Conservation (phyloP, 768 basidiomycete species). For the Termitomyces bulborhizus region DNA sequence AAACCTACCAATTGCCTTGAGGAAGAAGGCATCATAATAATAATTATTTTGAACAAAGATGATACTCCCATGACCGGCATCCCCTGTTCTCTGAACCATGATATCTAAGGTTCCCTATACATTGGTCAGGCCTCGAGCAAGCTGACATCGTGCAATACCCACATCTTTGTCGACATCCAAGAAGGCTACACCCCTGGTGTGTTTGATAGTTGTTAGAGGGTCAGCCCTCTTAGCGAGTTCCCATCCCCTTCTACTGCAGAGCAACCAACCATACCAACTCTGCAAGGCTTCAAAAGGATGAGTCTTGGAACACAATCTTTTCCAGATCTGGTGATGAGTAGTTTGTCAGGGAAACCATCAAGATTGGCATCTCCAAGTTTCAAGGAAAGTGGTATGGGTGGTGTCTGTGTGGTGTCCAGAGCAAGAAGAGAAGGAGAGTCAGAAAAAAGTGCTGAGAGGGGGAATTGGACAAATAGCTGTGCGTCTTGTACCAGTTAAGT, state of each 20-base stretch:
- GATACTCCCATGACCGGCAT: constrained; percentile 52
- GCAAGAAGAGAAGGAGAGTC: constrained; percentile 56
- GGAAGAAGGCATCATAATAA: constrained; percentile 97
- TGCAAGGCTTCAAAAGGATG: constrained; percentile 59
- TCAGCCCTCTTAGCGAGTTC: constrained; percentile 46
- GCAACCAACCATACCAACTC: constrained; percentile 51
- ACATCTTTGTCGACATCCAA: constrained; percentile 96
- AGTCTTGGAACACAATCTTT: constrained; percentile 50
- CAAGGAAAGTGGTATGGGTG: constrained; percentile 69
- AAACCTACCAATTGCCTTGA: constrained; percentile 84
- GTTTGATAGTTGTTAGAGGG: constrained; percentile 58
- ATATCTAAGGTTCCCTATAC: constrained; percentile 82
- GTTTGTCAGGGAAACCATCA: constrained; percentile 90
- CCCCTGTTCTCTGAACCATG: constrained; percentile 80
- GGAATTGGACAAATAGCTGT: constrained; percentile 63
- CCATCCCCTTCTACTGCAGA: constrained; percentile 56
- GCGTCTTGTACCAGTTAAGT: neutral
- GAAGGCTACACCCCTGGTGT: constrained; percentile 75
- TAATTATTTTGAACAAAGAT: constrained; percentile 94
- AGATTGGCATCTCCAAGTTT: constrained; percentile 87
- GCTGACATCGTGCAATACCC: constrained; percentile 23
- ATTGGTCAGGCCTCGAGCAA: neutral
- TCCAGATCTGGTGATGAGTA: constrained; percentile 47
- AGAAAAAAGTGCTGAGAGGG: constrained; percentile 55
- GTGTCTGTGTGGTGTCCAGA: constrained; percentile 56